These are phyloP conservation scores for Cladophialophora carrionii DNA, from an alignment of 2,329 filamentous ascomycete species.

Conservation along the genomic window DNA sequence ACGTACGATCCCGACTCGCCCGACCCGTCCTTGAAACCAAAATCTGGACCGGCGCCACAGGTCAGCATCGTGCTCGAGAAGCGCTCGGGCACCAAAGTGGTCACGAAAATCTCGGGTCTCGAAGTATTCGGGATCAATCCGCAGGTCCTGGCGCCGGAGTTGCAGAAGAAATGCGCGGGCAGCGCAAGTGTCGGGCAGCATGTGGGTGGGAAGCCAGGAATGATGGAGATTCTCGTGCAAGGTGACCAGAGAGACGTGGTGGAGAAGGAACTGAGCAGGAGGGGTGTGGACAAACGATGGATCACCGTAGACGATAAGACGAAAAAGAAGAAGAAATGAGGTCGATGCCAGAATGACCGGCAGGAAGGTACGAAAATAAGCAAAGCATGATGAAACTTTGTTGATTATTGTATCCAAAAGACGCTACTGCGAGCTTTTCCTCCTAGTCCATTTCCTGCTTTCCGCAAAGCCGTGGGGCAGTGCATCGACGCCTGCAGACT, in stretches of 20 bases:
- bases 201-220: conserved; percentile 63
- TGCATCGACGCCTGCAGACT: not conserved
- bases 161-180: conserved; percentile 70
- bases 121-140: conserved; percentile 66
- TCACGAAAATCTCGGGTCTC: conserved; percentile 64
- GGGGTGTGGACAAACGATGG: conserved; percentile 63
- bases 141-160: conserved; percentile 64
- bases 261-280: conserved; percentile 61
- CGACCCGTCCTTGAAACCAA: conserved; percentile 58
- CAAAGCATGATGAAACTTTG: not conserved
- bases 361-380: not conserved
- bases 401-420: not conserved
- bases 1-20: conserved; percentile 42
- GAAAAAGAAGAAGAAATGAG: conserved; percentile 58
- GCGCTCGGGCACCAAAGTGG: conserved; percentile 67
- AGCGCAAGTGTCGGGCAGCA: conserved; percentile 66
- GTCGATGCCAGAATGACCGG: no score
- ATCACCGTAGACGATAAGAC: conserved; percentile 69
- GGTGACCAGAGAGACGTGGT: conserved; percentile 67
- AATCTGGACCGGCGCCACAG: conserved; percentile 63
- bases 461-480: no score
- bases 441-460: not conserved
- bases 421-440: not conserved
- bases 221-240: conserved; percentile 70
- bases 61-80: conserved; percentile 64